Conservation (phyloP, 805 yeast species). For the Saccharomycopsis sp. region DNA sequence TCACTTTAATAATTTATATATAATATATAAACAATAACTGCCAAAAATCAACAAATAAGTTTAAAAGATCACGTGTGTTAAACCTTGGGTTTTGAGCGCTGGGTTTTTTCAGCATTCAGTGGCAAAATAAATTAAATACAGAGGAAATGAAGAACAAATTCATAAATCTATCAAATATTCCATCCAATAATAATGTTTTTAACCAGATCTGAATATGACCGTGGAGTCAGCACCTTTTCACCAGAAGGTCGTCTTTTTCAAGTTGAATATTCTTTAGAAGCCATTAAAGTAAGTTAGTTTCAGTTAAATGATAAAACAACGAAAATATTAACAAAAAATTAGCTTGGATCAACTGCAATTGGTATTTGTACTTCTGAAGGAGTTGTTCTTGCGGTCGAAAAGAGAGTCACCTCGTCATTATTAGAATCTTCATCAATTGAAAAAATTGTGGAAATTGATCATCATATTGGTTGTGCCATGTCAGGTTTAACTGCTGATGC, state of each 20-base stretch:
- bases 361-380: constrained; percentile 95
- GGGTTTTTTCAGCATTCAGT: not conserved
- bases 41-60: no score
- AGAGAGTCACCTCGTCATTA: constrained; percentile 86
- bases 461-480: constrained; percentile 97
- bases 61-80: no score
- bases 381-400: constrained; percentile 92
- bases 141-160: not conserved
- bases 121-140: not conserved
- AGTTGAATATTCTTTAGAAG: constrained; percentile 95
- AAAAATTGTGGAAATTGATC: constrained; percentile 89
- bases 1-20: no score
- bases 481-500: constrained; percentile 98
- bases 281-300: constrained; percentile 67
- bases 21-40: no score
- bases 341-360: constrained; percentile 92
- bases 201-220: constrained; percentile 98
- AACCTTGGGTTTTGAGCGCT: no score
- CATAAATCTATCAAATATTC: not conserved
- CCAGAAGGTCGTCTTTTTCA: constrained; percentile 98
- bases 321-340: constrained; percentile 5
- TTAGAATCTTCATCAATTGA: constrained; percentile 91
- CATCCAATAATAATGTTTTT: constrained; percentile 62
- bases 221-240: constrained; percentile 97
- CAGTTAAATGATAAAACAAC: no score